Conservation (phyloP, 2,329 filamentous ascomycete genomes). For the Cyanodermella asteris region DNA sequence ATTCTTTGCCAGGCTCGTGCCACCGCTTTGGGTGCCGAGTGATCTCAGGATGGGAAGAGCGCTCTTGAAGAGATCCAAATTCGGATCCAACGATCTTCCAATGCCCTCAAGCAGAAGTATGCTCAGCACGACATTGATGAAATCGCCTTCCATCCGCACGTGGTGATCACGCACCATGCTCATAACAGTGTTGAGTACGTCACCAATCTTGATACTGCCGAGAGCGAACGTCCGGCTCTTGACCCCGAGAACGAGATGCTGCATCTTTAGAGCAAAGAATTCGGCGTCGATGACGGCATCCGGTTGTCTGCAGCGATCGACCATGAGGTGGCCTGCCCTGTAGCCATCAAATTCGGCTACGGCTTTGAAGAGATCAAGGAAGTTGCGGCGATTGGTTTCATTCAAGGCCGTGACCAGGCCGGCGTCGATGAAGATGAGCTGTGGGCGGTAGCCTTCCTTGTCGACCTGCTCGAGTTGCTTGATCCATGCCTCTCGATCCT, state of each 20-base stretch:
- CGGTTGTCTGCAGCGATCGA: slow-evolving; percentile 79
- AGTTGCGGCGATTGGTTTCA: slow-evolving; percentile 64
- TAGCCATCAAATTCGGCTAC: slow-evolving; percentile 95
- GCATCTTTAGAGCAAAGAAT: slow-evolving; percentile 87
- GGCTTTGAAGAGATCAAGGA: slow-evolving; percentile 85
- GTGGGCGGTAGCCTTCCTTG: slow-evolving; percentile 69
- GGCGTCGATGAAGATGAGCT: slow-evolving; percentile 93
- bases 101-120: slow-evolving; percentile 89
- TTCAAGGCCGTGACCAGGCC: slow-evolving; percentile 90
- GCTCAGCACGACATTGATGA: slow-evolving; percentile 92
- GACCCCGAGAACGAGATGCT: slow-evolving; percentile 77
- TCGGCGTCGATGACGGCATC: slow-evolving; percentile 75
- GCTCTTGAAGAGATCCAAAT: slow-evolving; percentile 67
- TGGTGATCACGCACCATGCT: slow-evolving; percentile 83
- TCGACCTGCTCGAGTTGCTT: slow-evolving; percentile 57
- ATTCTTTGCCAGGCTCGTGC: slow-evolving; percentile 31
- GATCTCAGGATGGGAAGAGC: slow-evolving; percentile 79
- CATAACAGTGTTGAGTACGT: slow-evolving; percentile 77
- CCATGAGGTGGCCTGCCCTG: slow-evolving; percentile 86
- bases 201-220: slow-evolving; percentile 87
- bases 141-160: slow-evolving; percentile 86
- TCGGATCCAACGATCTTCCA: slow-evolving; percentile 63
- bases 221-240: slow-evolving; percentile 81
- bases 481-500: slow-evolving; percentile 49
- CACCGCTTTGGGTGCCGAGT: slow-evolving; percentile 56